Conservation (phyloP, 768 basidiomycete genomes). For the Gymnopilus dilepis region DNA sequence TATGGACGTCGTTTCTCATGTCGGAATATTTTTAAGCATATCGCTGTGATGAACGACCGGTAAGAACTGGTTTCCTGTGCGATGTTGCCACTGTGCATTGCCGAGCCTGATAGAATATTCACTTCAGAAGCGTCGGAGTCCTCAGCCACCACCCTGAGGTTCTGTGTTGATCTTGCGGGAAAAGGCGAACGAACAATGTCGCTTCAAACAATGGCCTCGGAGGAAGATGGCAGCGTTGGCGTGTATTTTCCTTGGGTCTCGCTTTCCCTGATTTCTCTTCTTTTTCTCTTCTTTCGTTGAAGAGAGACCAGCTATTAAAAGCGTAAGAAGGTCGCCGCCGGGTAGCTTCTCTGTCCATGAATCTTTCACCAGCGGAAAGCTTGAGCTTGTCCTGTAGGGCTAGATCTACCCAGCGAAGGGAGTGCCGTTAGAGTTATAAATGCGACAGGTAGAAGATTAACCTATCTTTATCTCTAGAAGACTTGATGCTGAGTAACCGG, state of each 20-base stretch:
- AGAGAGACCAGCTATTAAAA: neutral
- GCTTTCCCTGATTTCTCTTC: neutral
- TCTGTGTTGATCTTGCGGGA: neutral
- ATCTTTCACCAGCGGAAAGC: neutral
- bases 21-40: slow-evolving; percentile 2
- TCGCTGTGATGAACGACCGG: slow-evolving; percentile 1
- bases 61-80: neutral
- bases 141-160: neutral
- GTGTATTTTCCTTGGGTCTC: slow-evolving; percentile 5
- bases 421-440: neutral
- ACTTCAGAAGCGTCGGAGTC: neutral
- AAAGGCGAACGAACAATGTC: neutral
- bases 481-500: neutral
- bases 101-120: neutral
- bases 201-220: neutral
- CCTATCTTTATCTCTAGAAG: neutral
- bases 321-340: slow-evolving; percentile 4
- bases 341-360: slow-evolving; percentile 1
- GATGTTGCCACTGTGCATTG: neutral
- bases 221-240: neutral
- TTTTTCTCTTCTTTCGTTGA: neutral
- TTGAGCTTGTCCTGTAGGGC: slow-evolving; percentile 4
- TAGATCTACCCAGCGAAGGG: slow-evolving; percentile 1
- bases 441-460: neutral
- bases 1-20: slow-evolving; percentile 4